Conservation (phyloP, 116 monocot species). For the Phalaenopsis hybrid region DNA sequence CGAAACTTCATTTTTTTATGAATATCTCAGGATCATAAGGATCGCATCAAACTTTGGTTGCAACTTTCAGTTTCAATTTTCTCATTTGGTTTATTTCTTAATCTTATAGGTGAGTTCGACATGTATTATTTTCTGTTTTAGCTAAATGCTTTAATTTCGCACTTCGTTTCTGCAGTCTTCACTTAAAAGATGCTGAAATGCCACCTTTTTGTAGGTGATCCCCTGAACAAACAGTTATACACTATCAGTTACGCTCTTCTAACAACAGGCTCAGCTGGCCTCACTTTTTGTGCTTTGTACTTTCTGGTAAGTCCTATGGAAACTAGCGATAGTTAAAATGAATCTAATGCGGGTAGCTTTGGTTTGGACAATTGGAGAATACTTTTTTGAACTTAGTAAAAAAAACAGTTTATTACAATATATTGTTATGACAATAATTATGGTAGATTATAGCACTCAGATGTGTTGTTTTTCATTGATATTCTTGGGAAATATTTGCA, state of each 20-base stretch:
- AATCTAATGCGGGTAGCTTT: no score
- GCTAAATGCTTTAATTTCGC: not conserved
- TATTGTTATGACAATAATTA: no score
- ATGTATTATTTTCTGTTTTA: not conserved
- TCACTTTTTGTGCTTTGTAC: slow-evolving; percentile 33
- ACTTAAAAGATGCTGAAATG: not conserved
- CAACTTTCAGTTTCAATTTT: slow-evolving; percentile 35
- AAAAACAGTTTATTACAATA: no score
- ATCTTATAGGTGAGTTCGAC: slow-evolving; percentile 30
- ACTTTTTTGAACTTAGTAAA: no score
- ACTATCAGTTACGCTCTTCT: slow-evolving; percentile 44
- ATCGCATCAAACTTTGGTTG: slow-evolving; percentile 35
- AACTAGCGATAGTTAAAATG: no score
- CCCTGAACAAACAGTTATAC: slow-evolving; percentile 57
- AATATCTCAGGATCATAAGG: slow-evolving; percentile 46
- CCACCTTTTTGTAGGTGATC: slow-evolving; percentile 36
- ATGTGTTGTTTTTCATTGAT: no score
- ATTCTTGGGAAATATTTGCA: no score
- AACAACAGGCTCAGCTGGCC: slow-evolving; percentile 49
- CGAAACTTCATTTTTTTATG: not conserved
- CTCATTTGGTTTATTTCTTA: slow-evolving; percentile 34
- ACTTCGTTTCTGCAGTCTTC: not conserved
- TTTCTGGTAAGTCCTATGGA: slow-evolving; percentile 6
- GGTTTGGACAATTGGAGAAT: no score
- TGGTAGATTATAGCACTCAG: no score